Conservation (phyloP, 257 asterid genomes). For the Ballota nigra region DNA sequence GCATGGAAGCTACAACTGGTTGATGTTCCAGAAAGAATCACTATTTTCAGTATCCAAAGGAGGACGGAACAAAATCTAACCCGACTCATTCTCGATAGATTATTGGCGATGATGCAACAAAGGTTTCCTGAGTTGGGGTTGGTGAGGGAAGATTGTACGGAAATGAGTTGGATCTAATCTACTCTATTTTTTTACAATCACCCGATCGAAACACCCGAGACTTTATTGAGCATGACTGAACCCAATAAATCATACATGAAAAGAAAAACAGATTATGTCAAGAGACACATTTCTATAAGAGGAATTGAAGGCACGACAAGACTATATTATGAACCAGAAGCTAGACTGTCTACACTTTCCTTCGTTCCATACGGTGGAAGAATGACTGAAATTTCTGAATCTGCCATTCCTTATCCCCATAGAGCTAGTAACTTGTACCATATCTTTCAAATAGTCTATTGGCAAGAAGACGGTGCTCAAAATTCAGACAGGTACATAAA, state of each 20-base stretch:
- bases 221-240: neutral
- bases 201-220: neutral
- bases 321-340: constrained; percentile 10
- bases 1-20: constrained; percentile 29
- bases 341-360: neutral
- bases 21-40: constrained; percentile 22
- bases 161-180: constrained; percentile 27
- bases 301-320: constrained; percentile 12
- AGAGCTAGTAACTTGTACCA: constrained; percentile 19
- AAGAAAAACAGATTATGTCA: constrained; percentile 23
- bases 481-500: constrained; percentile 6
- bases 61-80: constrained; percentile 18
- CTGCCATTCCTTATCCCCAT: constrained; percentile 22
- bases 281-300: neutral
- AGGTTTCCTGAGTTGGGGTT: constrained; percentile 30
- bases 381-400: constrained; percentile 7
- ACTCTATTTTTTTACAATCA: neutral
- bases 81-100: constrained; percentile 3
- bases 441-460: neutral
- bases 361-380: constrained; percentile 27
- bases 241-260: neutral
- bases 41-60: constrained; percentile 8
- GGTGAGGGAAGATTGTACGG: constrained; percentile 21
- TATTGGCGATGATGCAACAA: constrained; percentile 10
- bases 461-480: neutral